A percentile compares a stretch with the other conserved stretches of the same genome.
phyloP scores from a whole-genome alignment of 2,329 filamentous ascomycete species.

The Ophiostoma piceae region DNA sequence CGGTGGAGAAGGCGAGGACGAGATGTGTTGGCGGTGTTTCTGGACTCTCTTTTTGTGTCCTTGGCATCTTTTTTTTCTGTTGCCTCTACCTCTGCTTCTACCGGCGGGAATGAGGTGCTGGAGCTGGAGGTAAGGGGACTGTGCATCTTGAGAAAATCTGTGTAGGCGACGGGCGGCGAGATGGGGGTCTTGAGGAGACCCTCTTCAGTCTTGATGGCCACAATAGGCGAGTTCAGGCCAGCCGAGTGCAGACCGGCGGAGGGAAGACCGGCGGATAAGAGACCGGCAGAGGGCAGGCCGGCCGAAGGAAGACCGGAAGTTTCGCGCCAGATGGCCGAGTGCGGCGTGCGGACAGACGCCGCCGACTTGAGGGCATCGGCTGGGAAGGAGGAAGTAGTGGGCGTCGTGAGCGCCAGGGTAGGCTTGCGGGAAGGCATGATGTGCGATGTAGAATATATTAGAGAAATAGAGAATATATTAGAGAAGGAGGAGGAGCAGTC shows the following conservation, averaged over 20 bases:
- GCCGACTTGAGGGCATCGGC: slow-evolving; percentile 33
- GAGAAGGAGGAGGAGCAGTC: slow-evolving; percentile 31
- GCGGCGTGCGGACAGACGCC: slow-evolving; percentile 60
- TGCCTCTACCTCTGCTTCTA: neutral
- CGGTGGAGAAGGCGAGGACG: slow-evolving; percentile 20
- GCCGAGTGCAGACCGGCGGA: slow-evolving; percentile 36
- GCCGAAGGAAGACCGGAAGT: slow-evolving; percentile 42
- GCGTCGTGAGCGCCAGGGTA: slow-evolving; percentile 55
- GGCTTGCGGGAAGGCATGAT: slow-evolving; percentile 50
- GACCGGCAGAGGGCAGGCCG: slow-evolving; percentile 39
- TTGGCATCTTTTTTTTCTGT: neutral
- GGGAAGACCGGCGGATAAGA: slow-evolving; percentile 35
- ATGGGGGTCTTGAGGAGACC: slow-evolving; percentile 73
- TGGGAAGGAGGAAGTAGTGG: slow-evolving; percentile 57
- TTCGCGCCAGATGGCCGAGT: slow-evolving; percentile 49
- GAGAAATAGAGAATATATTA: neutral
- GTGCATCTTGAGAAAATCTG: slow-evolving; percentile 80
- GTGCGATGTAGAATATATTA: neutral
- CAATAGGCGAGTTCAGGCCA: slow-evolving; percentile 38
- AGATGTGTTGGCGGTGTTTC: neutral
- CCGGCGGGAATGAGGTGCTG: neutral
- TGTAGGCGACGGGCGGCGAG: slow-evolving; percentile 82
- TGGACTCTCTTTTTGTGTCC: neutral
- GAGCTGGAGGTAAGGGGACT: slow-evolving; percentile 27
- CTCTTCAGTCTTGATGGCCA: slow-evolving; percentile 62